Evolutionary conservation across 148 eudicot genomes (phyloP).

Genomic region (Persicaria tinctoria): DNA sequence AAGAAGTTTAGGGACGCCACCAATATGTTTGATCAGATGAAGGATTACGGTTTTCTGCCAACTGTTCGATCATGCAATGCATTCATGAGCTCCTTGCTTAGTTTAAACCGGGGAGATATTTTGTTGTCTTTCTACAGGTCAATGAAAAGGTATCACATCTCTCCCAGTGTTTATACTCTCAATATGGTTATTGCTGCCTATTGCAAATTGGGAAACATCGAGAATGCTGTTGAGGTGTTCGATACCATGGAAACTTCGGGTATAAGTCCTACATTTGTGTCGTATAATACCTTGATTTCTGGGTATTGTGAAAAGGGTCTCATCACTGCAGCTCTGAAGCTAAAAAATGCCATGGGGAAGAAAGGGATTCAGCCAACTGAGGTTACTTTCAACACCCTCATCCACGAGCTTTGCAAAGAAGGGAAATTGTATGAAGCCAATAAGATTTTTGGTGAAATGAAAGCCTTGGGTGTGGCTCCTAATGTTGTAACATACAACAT

Average conservation of each 20-base stretch:
- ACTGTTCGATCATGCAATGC: constrained; percentile 72
- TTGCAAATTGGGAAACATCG: constrained; percentile 47
- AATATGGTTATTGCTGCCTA: constrained; percentile 59
- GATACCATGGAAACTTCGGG: constrained; percentile 49
- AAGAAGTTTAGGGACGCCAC: constrained; percentile 58
- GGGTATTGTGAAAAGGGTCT: constrained; percentile 54
- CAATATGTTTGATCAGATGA: constrained; percentile 42
- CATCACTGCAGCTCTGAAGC: constrained; percentile 41
- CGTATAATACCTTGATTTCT: constrained; percentile 51
- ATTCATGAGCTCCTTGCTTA: constrained; percentile 47
- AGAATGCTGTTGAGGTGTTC: constrained; percentile 48
- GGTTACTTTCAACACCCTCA: constrained; percentile 61
- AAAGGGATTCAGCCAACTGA: constrained; percentile 40
- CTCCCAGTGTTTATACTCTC: constrained; percentile 56
- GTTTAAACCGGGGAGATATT: constrained; percentile 46
- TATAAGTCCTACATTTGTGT: constrained; percentile 28
- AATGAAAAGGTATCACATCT: constrained; percentile 34
- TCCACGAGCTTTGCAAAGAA: constrained; percentile 62
- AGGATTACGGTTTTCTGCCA: constrained; percentile 67
- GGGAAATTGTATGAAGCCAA: constrained; percentile 60
- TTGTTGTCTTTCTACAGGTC: constrained; percentile 41
- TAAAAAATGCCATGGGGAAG: constrained; percentile 53
- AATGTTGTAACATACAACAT: constrained; percentile 54
- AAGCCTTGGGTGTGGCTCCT: constrained; percentile 37
- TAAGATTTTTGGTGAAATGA: constrained; percentile 62